These are phyloP conservation scores for Anisodus tanguticus DNA, from an alignment of 257 asterid species.

Conservation along the genomic window DNA sequence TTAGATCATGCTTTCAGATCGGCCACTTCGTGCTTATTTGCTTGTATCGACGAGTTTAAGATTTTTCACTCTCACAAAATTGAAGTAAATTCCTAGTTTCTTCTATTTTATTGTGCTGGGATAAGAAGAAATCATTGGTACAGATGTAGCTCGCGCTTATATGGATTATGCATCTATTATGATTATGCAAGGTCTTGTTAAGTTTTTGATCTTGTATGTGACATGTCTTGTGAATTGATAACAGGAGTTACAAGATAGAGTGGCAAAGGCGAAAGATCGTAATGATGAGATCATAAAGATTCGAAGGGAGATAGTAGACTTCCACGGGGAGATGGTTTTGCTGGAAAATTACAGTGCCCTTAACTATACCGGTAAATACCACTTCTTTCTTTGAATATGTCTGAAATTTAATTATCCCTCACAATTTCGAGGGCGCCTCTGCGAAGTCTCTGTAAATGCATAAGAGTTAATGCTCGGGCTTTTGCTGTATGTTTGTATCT, in stretches of 20 bases:
- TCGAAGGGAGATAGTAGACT: constrained; percentile 82
- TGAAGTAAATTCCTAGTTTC: not conserved
- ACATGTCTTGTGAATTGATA: constrained; percentile 10
- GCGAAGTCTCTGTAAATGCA: not conserved
- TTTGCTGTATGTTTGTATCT: not conserved
- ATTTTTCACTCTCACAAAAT: not conserved
- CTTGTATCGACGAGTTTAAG: not conserved
- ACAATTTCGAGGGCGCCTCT: not conserved
- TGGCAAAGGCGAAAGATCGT: constrained; percentile 58
- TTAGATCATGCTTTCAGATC: not conserved
- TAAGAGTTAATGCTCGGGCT: not conserved
- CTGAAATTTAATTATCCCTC: not conserved
- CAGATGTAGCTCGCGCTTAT: not conserved
- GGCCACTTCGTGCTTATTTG: not conserved
- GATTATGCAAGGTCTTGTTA: not conserved
- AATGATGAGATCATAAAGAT: constrained; percentile 71
- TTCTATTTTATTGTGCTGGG: not conserved
- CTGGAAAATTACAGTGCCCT: constrained; percentile 95
- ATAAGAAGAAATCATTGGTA: not conserved
- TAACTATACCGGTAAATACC: constrained; percentile 73
- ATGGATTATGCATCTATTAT: not conserved
- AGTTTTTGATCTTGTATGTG: not conserved
- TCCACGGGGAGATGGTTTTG: constrained; percentile 95
- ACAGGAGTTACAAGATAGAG: constrained; percentile 86
- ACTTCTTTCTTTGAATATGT: not conserved